phyloP scores from a whole-genome alignment of 2,329 filamentous ascomycete species.

The Truncatella angustata region DNA sequence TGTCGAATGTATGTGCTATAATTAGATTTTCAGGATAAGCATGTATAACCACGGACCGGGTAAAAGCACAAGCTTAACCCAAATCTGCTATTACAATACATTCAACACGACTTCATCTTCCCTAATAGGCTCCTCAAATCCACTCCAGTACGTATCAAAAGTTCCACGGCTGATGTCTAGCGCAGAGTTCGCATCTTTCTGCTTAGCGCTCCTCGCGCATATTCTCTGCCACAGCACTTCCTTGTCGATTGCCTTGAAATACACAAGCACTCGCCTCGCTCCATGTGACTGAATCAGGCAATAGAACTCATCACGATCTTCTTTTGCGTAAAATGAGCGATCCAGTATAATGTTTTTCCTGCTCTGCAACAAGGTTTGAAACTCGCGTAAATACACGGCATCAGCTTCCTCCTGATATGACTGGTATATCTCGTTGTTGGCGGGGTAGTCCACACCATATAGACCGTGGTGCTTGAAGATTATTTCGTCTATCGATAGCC shows the following conservation, averaged over 20 bases:
- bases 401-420: constrained; percentile 21
- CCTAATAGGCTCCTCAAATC: constrained; percentile 18
- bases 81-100: constrained; percentile 9
- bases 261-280: constrained; percentile 27
- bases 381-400: neutral
- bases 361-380: constrained; percentile 13
- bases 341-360: constrained; percentile 28
- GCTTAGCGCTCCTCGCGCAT: constrained; percentile 19
- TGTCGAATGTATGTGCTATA: too few species aligned
- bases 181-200: constrained; percentile 28
- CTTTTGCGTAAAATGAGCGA: constrained; percentile 28
- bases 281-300: constrained; percentile 17
- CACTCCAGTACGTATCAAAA: constrained; percentile 20
- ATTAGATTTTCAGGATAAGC: too few species aligned
- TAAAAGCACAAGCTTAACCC: too few species aligned
- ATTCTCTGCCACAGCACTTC: constrained; percentile 30
- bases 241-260: constrained; percentile 23
- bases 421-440: constrained; percentile 15
- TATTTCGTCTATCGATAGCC: constrained; percentile 25
- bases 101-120: constrained; percentile 21
- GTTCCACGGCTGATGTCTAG: constrained; percentile 19
- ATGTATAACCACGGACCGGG: too few species aligned
- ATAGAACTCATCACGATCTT: constrained; percentile 30
- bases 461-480: constrained; percentile 23
- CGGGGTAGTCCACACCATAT: constrained; percentile 25